Conservation (phyloP, 768 basidiomycete genomes). For the Asterophora lycoperdoides region DNA sequence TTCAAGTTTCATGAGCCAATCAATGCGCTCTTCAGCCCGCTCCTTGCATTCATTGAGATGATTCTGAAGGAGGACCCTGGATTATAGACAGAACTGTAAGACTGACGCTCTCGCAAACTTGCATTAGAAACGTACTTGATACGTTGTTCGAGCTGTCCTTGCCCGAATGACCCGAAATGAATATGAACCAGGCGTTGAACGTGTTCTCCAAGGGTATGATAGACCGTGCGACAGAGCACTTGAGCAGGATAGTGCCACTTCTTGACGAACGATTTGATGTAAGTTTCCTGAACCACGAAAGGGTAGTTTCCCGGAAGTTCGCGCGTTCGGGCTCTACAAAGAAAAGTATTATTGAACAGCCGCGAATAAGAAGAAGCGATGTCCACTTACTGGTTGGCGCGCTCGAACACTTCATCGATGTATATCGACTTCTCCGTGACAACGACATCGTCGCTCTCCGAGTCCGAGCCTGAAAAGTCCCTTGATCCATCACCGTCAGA, state of each 20-base stretch:
- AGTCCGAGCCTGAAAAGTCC: neutral
- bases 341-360: neutral
- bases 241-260: slow-evolving; percentile 49
- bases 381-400: slow-evolving; percentile 41
- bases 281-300: slow-evolving; percentile 51
- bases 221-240: slow-evolving; percentile 38
- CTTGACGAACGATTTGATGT: slow-evolving; percentile 40
- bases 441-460: neutral
- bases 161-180: slow-evolving; percentile 51
- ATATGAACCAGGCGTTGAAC: slow-evolving; percentile 37
- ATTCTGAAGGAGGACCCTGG: slow-evolving; percentile 46
- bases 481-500: neutral
- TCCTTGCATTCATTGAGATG: slow-evolving; percentile 43
- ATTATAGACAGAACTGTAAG: neutral
- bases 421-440: slow-evolving; percentile 29
- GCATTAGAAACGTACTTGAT: slow-evolving; percentile 29
- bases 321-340: slow-evolving; percentile 57
- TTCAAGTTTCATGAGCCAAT: slow-evolving; percentile 45
- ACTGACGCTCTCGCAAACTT: neutral
- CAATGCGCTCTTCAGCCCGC: slow-evolving; percentile 35
- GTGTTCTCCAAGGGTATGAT: slow-evolving; percentile 33
- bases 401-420: slow-evolving; percentile 48
- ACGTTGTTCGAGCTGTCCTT: slow-evolving; percentile 47
- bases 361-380: neutral
- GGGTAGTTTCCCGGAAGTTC: slow-evolving; percentile 69